These are phyloP conservation scores for Cucurbita pepo DNA, from an alignment of 306 rosid species.

Conservation along the genomic window DNA sequence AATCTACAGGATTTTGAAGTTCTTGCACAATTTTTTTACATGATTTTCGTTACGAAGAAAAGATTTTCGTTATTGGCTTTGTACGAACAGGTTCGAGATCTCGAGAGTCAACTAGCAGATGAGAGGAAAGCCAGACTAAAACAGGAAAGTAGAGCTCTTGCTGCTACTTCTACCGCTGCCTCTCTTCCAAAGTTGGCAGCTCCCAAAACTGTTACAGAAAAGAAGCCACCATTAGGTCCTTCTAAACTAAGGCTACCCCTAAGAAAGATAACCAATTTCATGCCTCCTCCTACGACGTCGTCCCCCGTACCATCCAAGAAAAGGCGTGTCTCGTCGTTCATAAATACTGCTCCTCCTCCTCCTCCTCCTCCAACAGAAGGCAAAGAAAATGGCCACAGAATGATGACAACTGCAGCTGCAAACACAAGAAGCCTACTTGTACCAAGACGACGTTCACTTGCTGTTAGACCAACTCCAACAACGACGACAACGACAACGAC, in stretches of 20 bases:
- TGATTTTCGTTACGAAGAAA: background rate
- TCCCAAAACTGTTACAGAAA: constrained; percentile 22
- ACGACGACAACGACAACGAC: constrained; percentile 5
- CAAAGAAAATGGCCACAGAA: constrained; percentile 52
- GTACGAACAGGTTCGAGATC: constrained; percentile 58
- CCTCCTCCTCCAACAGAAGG: constrained; percentile 15
- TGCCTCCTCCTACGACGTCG: constrained; percentile 22
- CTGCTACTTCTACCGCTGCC: constrained; percentile 16
- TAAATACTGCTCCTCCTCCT: background rate
- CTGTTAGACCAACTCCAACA: constrained; percentile 36
- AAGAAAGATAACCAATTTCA: constrained; percentile 40
- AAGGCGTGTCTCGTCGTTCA: constrained; percentile 11
- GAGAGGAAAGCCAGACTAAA: constrained; percentile 73
- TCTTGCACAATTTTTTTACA: background rate
- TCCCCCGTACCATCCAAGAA: constrained; percentile 38
- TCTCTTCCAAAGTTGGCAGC: constrained; percentile 16
- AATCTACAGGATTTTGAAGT: background rate
- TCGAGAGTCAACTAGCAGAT: constrained; percentile 74
- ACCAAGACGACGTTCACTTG: constrained; percentile 57
- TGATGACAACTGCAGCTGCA: constrained; percentile 12
- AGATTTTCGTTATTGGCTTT: background rate
- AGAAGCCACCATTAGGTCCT: constrained; percentile 78
- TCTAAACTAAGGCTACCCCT: constrained; percentile 56
- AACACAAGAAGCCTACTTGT: constrained; percentile 15
- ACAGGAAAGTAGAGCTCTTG: constrained; percentile 60